Evolutionary conservation across 805 yeast species (phyloP).

Genomic region (Candida quercuum): DNA sequence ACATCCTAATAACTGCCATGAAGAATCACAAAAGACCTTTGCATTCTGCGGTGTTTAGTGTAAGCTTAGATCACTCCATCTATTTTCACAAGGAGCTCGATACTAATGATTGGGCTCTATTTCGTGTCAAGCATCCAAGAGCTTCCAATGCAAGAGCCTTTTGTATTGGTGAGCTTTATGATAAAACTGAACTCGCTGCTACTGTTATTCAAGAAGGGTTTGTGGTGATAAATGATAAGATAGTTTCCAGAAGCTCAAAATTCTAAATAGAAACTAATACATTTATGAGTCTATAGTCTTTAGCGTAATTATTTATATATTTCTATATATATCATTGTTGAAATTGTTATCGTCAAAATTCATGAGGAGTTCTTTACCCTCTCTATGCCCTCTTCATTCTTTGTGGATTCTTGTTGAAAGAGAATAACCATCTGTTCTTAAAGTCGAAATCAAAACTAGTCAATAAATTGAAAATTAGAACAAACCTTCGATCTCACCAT

Average conservation of each 20-base stretch:
- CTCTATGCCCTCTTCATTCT: background rate
- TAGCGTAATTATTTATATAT: too few relatives aligned
- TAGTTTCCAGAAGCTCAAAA: background rate
- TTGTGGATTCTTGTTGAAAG: background rate
- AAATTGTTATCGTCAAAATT: background rate
- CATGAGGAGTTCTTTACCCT: too few relatives aligned
- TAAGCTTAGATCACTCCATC: slow-evolving; percentile 61
- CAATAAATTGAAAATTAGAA: slow-evolving; percentile 39
- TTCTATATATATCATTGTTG: background rate
- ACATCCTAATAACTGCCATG: slow-evolving; percentile 46
- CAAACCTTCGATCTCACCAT: slow-evolving; percentile 92
- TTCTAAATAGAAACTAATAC: too few relatives aligned
- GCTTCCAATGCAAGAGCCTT: slow-evolving; percentile 49
- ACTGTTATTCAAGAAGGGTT: slow-evolving; percentile 65
- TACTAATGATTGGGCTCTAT: slow-evolving; percentile 46
- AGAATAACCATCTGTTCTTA: background rate
- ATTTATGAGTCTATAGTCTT: too few relatives aligned
- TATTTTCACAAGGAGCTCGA: slow-evolving; percentile 54
- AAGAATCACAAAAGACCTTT: slow-evolving; percentile 43
- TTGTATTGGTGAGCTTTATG: slow-evolving; percentile 53
- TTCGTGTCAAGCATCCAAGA: slow-evolving; percentile 42
- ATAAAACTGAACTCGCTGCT: slow-evolving; percentile 44
- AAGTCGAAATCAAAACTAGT: background rate
- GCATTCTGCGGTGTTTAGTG: slow-evolving; percentile 44
- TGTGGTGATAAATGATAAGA: slow-evolving; percentile 22